Evolutionary conservation across 768 basidiomycete species (phyloP).

Genomic region (Mycena crocata): DNA sequence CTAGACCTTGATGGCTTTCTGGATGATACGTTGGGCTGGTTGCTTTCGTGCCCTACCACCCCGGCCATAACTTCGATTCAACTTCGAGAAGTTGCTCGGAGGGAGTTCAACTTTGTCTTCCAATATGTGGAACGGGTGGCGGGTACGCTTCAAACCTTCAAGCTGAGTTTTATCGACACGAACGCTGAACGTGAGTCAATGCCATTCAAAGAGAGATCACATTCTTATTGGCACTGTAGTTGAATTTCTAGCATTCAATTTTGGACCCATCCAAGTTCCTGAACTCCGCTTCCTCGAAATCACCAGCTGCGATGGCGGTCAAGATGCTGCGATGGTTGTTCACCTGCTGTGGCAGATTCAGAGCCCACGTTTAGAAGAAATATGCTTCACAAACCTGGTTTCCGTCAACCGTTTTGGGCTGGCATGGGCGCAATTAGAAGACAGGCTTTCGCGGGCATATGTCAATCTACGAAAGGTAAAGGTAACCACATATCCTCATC

Average conservation of each 20-base stretch:
- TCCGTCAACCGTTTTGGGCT: background rate
- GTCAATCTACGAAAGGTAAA: slow-evolving; percentile 7
- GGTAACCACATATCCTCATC: slow-evolving; percentile 12
- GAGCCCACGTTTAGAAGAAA: slow-evolving; percentile 4
- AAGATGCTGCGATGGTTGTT: slow-evolving; percentile 9
- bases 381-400: slow-evolving; percentile 11
- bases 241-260: slow-evolving; percentile 11
- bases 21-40: slow-evolving; percentile 26
- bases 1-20: slow-evolving; percentile 26
- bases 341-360: slow-evolving; percentile 10
- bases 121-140: slow-evolving; percentile 16
- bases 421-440: slow-evolving; percentile 16
- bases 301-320: background rate
- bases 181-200: slow-evolving; percentile 24
- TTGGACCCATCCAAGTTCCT: slow-evolving; percentile 1
- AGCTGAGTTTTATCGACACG: slow-evolving; percentile 23
- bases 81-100: slow-evolving; percentile 16
- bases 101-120: slow-evolving; percentile 20
- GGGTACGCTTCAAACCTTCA: slow-evolving; percentile 5
- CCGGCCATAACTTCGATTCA: slow-evolving; percentile 17
- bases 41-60: slow-evolving; percentile 22
- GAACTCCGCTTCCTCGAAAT: slow-evolving; percentile 12
- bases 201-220: background rate
- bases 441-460: background rate
- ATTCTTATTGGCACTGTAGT: background rate